Percentiles rank a stretch among this genome's conserved stretches.
phyloP scores from a whole-genome alignment of 345 rosid species.

The Citropsis articulata region DNA sequence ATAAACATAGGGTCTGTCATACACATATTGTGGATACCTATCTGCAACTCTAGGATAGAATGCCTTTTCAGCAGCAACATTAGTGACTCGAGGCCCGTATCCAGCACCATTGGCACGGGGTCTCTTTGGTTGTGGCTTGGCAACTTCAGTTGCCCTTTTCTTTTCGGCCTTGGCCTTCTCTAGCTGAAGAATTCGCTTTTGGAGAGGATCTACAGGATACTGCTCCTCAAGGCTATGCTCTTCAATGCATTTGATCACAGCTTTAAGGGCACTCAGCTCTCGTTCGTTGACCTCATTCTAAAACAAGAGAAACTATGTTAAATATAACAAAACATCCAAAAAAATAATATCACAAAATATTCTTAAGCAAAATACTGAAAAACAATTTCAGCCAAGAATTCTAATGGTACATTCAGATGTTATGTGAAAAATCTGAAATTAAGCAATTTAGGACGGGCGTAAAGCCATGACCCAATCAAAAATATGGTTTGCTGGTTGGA shows the following conservation, averaged over 20 bases:
- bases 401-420: neutral
- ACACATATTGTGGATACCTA: conserved; percentile 74
- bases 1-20: conserved; percentile 73
- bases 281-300: conserved; percentile 84
- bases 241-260: conserved; percentile 90
- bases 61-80: conserved; percentile 39
- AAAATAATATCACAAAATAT: neutral
- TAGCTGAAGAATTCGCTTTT: conserved; percentile 64
- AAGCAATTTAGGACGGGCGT: neutral
- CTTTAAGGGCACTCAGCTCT: conserved; percentile 79
- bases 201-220: conserved; percentile 67
- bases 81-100: conserved; percentile 56
- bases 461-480: neutral
- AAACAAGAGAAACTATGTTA: conserved; percentile 8
- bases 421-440: neutral
- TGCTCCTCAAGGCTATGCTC: conserved; percentile 91
- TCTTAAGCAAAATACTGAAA: neutral
- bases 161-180: conserved; percentile 96
- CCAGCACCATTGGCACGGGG: conserved; percentile 71
- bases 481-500: neutral
- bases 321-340: neutral
- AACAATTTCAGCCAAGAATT: neutral
- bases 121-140: conserved; percentile 92
- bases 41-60: conserved; percentile 70
- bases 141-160: conserved; percentile 75